Base-by-base conservation (phyloP, 2,329 filamentous ascomycete genomes). In the Fusarium sp. region DNA sequence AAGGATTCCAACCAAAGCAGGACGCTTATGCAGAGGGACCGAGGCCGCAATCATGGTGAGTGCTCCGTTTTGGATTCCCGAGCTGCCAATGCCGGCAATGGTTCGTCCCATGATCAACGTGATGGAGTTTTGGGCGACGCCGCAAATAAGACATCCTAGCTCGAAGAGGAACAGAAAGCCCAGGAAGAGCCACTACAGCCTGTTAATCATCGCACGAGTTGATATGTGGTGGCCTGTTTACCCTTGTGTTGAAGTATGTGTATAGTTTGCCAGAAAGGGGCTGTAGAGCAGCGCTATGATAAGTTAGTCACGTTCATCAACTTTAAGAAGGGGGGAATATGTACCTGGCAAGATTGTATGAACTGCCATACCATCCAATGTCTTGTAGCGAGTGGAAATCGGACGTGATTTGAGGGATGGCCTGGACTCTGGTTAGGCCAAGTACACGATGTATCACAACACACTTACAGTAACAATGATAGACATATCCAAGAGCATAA, bases 311-410 rank as follows among this genome's bases (percentile, higher is more conserved):
- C 82, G 78, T 81, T 73, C 84, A 31, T 2, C 35, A 14, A 22
- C 42, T 44, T 3, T 0, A n/a, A 11, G 49, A 10, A 35, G 51
- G 33, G 51, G 31, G 5, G 38, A 20, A 17, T 44, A 63, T 75
- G 56, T 81, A 83, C 82, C 81, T 86, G 16, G 84, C 79, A 40
- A 89, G 80, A 36, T 84, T 83, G 73, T 87, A 88, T 22, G 85
- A 84, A 57, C 84, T 85, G 5, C 84, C 85, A 74, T 90, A 90
- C 88, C 88, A 90, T 40, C 87, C 88, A 16, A 90, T 85, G 71
- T 90, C 87, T 3, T 80, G 76, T 1, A 89, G 79, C 14, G 85
- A 84, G 64, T 88, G 83, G 76, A 88, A 87, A 22, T 86, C 81
- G 53, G 82, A 84, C 0, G 87, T 88, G 64, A 89, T 89, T 57